Base-by-base conservation (phyloP, 163 green algal species). In the Chlamydomonas reinhardtii region DNA sequence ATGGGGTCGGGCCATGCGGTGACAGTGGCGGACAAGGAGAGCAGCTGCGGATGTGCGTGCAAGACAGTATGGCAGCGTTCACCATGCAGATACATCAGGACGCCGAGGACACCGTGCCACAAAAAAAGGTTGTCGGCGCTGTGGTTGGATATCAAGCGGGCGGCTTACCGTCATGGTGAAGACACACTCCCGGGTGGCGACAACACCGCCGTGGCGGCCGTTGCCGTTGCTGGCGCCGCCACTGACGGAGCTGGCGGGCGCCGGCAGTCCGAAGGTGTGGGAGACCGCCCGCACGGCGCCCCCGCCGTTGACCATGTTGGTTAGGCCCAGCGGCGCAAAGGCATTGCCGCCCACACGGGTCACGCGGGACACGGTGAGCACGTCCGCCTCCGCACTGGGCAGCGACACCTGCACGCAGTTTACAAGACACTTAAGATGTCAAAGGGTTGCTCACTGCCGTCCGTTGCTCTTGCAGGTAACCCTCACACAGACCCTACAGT, bases 221-320 rank as follows among this genome's bases (percentile, higher is more conserved):
- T 56, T 56, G 48, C 48, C 48, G 14, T 56, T 56, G 31, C 8
- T 32, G 69, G 64, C 79, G 32, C 48, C 74, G 64, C n/a, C 32
- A 64, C 88, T 54, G 74, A 73, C 59, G 54, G n/a, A 72, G 73
- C 69, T 64, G 39, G 43, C 76, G 35, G 39, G 20, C 11, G 37
- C 76, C 31, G 61, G 48, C 61, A 5, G n/a, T 2, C 24, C 48
- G 35, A 64, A 48, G 0, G 59, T 64, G 27, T 77, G 34, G 31
- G 12, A 0, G 0, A 71, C 17, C 4, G 70, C 69, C 1, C 66
- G 69, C 59, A 99, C 90, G 2, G 96, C 95, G 22, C 95, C 97
- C 68, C 96, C 96, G 24, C 92, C 86, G 84, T 99, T 99, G 48
- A 98, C 93, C 96, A 99, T 98, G 64, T 94, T 88, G 3, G 78